Evolutionary conservation across 129 eudicot genomes (phyloP), one percentile per base, ranked within the genome.

Genomic region (Erigeron canadensis): DNA sequence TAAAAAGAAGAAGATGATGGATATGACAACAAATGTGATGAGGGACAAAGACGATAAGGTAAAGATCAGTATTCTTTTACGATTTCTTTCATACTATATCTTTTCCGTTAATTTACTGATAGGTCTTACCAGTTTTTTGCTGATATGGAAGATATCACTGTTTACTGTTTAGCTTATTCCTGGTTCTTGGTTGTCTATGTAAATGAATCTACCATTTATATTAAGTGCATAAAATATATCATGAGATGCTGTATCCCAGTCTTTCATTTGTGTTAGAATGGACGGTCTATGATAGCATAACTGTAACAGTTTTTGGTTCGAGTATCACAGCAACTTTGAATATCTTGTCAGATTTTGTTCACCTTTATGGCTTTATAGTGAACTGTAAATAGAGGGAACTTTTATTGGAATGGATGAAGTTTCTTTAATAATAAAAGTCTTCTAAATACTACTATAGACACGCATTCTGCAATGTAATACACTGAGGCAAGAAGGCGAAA

Each of bases 41-140:
- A 84, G 93, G 65, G 98, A 94, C 71, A 90, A 89, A 56, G 87
- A 76, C 76, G 98, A 89, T 64, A 89, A 94, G 96, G 98, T 89
- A 78, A 78, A 56, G 23, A 28, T 57, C 62, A 41, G 40, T 16
- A 18, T 71, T 71, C 38, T 45, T 61, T 38, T 59, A 12, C 46
- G 38, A 73, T 43, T 56, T 78, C 69, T 38, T 50, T 43, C 65
- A 5, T 59, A 54, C 54, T 23, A 63, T 34, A 12, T 80, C 37
- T 64, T 79, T 58, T 50, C 40, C 28, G 45, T 55, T 47, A 61
- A 69, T 19, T 44, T 48, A n/a, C 67, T 60, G 5, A 15, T 50
- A 21, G 47, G 42, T 19, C 12, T 15, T 53, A n/a, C 19, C 62
- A 57, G 7, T 8, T 64, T 42, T 72, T 37, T 44, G 8, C 41